phyloP scores from a whole-genome alignment of 2,329 filamentous ascomycete genomes.

The Diplodia mutila region DNA sequence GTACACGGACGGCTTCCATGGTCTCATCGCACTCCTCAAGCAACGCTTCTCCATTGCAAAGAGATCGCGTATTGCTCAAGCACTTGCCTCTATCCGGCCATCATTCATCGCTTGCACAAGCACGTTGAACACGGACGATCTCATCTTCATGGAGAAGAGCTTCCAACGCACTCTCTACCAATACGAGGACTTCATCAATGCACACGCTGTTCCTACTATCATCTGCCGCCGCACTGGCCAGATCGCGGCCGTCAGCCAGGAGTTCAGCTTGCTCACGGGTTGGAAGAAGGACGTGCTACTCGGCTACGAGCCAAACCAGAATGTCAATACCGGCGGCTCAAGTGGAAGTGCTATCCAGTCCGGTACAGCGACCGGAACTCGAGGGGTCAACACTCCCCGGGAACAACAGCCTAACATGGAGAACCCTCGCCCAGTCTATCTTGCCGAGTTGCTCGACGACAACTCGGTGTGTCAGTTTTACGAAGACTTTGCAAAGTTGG shows the following conservation, averaged over 20 bases:
- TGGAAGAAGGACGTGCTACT: conserved; percentile 91
- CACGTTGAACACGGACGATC: conserved; percentile 83
- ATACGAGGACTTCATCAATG: conserved; percentile 88
- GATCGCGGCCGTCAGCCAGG: conserved; percentile 92
- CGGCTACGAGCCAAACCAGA: conserved; percentile 84
- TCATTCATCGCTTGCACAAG: conserved; percentile 91
- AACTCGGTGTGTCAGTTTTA: conserved; percentile 94
- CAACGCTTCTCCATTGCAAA: conserved; percentile 77
- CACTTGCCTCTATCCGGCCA: conserved; percentile 85
- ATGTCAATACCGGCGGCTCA: conserved; percentile 73
- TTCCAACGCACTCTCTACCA: conserved; percentile 92
- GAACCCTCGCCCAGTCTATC: conserved; percentile 75
- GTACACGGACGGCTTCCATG: conserved; percentile 89
- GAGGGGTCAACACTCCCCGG: conserved; percentile 54
- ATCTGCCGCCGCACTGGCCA: conserved; percentile 92
- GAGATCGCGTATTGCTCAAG: conserved; percentile 80
- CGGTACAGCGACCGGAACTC: conserved; percentile 45
- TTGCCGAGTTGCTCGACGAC: conserved; percentile 91
- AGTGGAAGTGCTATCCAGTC: conserved; percentile 41
- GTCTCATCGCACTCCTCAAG: conserved; percentile 78
- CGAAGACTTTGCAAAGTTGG: conserved; percentile 89
- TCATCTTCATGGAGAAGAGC: conserved; percentile 97
- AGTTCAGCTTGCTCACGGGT: conserved; percentile 93
- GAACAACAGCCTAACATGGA: conserved; percentile 32
- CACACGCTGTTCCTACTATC: conserved; percentile 86